Evolutionary conservation across 2,329 filamentous ascomycete genomes (phyloP).

Genomic region (Cladosporium phlei): DNA sequence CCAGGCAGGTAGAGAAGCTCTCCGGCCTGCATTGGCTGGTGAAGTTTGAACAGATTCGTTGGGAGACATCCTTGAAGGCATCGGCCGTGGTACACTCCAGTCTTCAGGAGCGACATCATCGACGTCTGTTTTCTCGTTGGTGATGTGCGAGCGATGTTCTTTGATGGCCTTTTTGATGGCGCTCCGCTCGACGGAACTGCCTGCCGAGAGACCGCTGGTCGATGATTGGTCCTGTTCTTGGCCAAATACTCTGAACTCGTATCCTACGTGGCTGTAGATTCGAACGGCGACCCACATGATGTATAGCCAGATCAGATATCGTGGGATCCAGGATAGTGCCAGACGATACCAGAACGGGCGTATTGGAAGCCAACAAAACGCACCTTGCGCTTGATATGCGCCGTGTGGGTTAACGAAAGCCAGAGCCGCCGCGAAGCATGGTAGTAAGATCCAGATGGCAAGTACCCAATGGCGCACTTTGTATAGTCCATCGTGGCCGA

Average conservation of each 20-base stretch:
- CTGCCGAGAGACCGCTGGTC: slow-evolving; percentile 7
- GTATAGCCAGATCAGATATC: slow-evolving; percentile 62
- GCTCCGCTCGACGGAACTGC: slow-evolving; percentile 1
- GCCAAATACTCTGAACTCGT: slow-evolving; percentile 39
- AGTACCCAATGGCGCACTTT: slow-evolving; percentile 61
- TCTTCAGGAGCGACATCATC: slow-evolving; percentile 25
- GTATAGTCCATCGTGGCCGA: slow-evolving; percentile 61
- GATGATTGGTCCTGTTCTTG: slow-evolving; percentile 23
- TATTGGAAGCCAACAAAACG: slow-evolving; percentile 66
- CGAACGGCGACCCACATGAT: slow-evolving; percentile 62
- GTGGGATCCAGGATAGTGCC: slow-evolving; percentile 66
- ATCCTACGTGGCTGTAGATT: slow-evolving; percentile 64
- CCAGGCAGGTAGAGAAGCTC: slow-evolving; percentile 23
- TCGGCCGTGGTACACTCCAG: background rate
- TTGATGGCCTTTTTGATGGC: slow-evolving; percentile 2
- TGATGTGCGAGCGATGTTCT: background rate
- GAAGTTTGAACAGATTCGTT: slow-evolving; percentile 1
- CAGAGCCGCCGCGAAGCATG: slow-evolving; percentile 56
- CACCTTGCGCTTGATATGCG: slow-evolving; percentile 59
- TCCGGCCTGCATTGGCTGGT: slow-evolving; percentile 12
- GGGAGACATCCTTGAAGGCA: background rate
- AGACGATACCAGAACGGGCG: slow-evolving; percentile 65
- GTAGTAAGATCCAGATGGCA: slow-evolving; percentile 52
- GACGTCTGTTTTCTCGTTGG: slow-evolving; percentile 5
- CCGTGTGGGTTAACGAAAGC: slow-evolving; percentile 55